Evolutionary conservation across 2,329 filamentous ascomycete species (phyloP), one percentile per base, ranked within the genome.

Genomic region (Colletotrichum australisinense): DNA sequence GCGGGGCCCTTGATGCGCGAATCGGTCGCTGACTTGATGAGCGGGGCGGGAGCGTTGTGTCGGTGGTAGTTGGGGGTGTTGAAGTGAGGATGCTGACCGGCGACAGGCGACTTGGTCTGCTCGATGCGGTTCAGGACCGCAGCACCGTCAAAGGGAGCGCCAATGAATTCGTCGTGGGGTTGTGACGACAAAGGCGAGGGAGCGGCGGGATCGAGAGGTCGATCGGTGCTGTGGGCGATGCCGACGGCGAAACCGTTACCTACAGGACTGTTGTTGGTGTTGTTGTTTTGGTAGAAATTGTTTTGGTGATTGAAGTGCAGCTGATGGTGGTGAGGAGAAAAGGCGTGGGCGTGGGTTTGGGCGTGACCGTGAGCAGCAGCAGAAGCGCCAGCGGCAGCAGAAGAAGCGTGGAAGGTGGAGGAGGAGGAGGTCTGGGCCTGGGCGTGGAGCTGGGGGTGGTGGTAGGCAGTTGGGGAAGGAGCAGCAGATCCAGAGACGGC

Each of bases 301-400:
- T 64, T 65, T 64, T 64, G 65, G 64, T 63, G 58, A 46, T 38
- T 67, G 55, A 71, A 67, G 68, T 60, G 59, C 63, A 67, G 68
- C 46, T 71, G 68, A 56, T 67, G 22, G 90, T 87, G 73, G 88
- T 91, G 30, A 98, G 86, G 2, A 93, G 92, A 1, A 95, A 95
- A 42, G 95, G 97, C 80, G 94, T 95, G 4, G 94, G 93, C 1
- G 94, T 77, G 63, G 65, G n/a, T 35, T 32, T 62, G 76, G 76
- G 93, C 1, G 94, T 77, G 65, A 59, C 26, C 63, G 52, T 66
- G 76, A 49, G 19, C 42, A 22, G 42, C 42, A 46, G 19, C 42
- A 42, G 35, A 12, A 42, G 35, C 38, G 38, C 38, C 35, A 42
- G 35, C 38, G 38, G 38, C 38, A 42, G 38, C 38, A 49, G 42